These are phyloP conservation scores for Saccharomyces hybrid DNA, from an alignment of 1,139 yeast species.

Conservation along the genomic window DNA sequence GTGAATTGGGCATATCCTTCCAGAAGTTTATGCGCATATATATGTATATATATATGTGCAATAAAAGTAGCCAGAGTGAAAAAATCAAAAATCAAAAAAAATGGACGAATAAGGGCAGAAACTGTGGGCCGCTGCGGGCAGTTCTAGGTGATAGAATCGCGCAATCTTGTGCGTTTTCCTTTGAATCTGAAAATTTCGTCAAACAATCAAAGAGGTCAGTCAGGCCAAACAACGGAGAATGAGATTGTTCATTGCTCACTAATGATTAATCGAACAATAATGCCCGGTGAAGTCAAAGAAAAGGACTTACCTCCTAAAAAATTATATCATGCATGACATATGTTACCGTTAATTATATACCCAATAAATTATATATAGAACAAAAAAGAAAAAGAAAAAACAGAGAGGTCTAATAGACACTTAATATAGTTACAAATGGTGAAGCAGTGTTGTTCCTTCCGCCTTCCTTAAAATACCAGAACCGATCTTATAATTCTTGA, in stretches of 20 bases:
- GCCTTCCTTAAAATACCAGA: no score
- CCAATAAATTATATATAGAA: no score
- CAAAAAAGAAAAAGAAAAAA: no score
- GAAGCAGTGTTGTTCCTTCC: no score
- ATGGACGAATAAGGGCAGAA: constrained; percentile 1
- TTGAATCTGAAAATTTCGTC: neutral
- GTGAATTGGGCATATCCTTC: neutral
- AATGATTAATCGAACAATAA: neutral
- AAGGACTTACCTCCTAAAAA: neutral
- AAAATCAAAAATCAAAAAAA: neutral
- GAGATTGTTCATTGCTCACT: neutral
- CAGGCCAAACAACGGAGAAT: neutral
- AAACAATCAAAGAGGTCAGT: neutral
- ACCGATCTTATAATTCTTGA: no score
- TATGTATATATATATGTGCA: neutral
- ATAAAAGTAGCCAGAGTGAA: neutral
- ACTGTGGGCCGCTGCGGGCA: neutral
- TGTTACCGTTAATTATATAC: no score
- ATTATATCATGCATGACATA: no score
- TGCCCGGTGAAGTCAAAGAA: neutral
- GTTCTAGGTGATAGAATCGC: neutral
- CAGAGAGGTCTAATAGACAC: no score
- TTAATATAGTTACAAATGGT: no score
- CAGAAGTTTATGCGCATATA: neutral
- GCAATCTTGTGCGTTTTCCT: neutral